phyloP scores from a whole-genome alignment of 768 basidiomycete genomes.

The Hebeloma cylindrosporum region DNA sequence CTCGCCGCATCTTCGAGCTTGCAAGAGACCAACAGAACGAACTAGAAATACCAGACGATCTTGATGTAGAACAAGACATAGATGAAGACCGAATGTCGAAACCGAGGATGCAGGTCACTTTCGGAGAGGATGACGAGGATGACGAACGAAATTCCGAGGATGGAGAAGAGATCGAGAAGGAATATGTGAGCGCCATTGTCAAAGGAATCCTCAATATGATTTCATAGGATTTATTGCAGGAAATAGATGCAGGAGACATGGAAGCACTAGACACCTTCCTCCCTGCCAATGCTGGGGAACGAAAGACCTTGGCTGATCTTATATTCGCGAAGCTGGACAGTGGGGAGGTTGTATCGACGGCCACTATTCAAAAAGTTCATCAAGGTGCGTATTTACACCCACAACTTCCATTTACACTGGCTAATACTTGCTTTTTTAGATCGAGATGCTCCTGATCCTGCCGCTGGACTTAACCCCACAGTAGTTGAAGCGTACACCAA shows the following conservation, averaged over 20 bases:
- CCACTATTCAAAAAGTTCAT: conserved; percentile 58
- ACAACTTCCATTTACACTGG: not conserved
- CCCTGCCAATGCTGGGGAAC: conserved; percentile 71
- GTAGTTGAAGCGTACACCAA: conserved; percentile 93
- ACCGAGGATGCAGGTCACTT: conserved; percentile 32
- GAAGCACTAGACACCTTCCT: conserved; percentile 80
- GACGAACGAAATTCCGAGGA: conserved; percentile 52
- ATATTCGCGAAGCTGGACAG: conserved; percentile 91
- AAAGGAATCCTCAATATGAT: not conserved
- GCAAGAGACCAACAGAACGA: conserved; percentile 94
- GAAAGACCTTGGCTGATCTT: conserved; percentile 91
- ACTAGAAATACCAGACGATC: conserved; percentile 62
- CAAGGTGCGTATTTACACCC: conserved; percentile 43
- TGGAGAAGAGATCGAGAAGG: conserved; percentile 58
- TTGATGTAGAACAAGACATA: conserved; percentile 45
- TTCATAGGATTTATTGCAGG: conserved; percentile 39
- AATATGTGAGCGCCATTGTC: conserved; percentile 49
- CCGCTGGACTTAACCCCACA: conserved; percentile 86
- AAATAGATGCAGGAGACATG: conserved; percentile 91
- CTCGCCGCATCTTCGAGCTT: conserved; percentile 85
- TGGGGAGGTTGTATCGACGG: conserved; percentile 51
- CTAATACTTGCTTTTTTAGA: conserved; percentile 30
- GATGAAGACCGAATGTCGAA: conserved; percentile 33
- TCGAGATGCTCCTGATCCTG: conserved; percentile 67
- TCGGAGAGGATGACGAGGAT: conserved; percentile 55